phyloP scores from a whole-genome alignment of 768 basidiomycete genomes.

The Gloeophyllum trabeum region DNA sequence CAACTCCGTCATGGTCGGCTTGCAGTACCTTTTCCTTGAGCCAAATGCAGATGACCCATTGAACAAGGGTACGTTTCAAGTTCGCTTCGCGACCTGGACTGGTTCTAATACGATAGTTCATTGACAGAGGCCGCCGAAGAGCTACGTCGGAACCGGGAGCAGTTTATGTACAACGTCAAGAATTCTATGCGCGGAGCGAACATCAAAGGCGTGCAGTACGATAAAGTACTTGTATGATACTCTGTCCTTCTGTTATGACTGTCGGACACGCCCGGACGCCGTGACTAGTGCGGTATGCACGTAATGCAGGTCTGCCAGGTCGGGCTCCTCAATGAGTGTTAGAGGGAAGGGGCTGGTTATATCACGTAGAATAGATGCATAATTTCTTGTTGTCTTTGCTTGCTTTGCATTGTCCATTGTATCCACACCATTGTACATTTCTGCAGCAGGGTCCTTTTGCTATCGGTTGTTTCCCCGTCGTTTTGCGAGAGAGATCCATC shows the following conservation, averaged over 20 bases:
- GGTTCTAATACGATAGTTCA: not conserved
- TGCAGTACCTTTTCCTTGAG: constrained; percentile 97
- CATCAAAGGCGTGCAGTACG: constrained; percentile 73
- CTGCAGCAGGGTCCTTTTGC: too few species aligned
- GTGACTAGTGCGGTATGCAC: too few species aligned
- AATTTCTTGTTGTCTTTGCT: too few species aligned
- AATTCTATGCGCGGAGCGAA: constrained; percentile 72
- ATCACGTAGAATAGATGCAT: too few species aligned
- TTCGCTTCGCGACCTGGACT: constrained; percentile 2
- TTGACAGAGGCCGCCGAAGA: constrained; percentile 88
- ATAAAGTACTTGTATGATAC: constrained; percentile 53
- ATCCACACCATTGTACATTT: too few species aligned
- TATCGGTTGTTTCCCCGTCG: not conserved
- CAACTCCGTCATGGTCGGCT: constrained; percentile 95
- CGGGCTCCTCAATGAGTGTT: too few species aligned
- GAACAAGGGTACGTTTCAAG: constrained; percentile 79
- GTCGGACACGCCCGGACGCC: too few species aligned
- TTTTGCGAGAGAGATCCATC: not conserved
- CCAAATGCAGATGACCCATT: constrained; percentile 97
- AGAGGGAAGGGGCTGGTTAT: too few species aligned
- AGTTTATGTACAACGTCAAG: constrained; percentile 80
- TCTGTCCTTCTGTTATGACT: too few species aligned
- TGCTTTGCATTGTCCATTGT: too few species aligned
- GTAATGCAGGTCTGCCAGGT: too few species aligned
- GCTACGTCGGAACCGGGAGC: constrained; percentile 77